Base-by-base conservation (phyloP, 805 yeast genomes). In the Wickerhamomyces chambardii region DNA sequence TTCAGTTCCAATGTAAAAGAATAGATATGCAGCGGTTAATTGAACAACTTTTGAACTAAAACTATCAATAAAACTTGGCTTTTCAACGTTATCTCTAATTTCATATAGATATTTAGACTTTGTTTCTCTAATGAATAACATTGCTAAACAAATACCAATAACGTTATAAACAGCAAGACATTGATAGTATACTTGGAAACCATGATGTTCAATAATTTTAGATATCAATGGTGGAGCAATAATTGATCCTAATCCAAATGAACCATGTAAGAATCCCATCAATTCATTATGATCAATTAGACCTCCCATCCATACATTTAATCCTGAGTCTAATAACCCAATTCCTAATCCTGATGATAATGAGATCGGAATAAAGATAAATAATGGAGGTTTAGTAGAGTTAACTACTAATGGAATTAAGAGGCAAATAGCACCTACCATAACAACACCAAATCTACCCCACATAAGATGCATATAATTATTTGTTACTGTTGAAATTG, bases 241-340 rank as follows among this genome's bases (percentile, higher is more conserved):
- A 31, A 84, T 75, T 1, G 87, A 84, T 3, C 89, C 87, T 3
- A 75, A 44, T 1, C 94, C 94, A 53, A 81, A 83, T 12, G 64
- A 50, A 1, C 84, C 89, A 57, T 83, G 92, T 38, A 72, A 60
- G 17, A 64, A 53, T 1, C 89, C 84, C 56, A 80, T 63, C 38
- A 72, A 62, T 35, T 68, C 71, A 32, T 81, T 75, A 33, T 74
- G 67, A 38, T 74, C 72, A 18, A 65, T 64, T 27, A 78, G 53
- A 34, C 66, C 50, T 7, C 58, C 51, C 29, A 55, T 42, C 67
- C 74, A 77, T 12, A 73, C 59, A 44, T 73, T 75, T 46, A 73
- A 54, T 8, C 70, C 56, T 26, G 80, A 72, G 48, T 78, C 85
- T 19, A 73, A 43, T 9, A 68, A 43, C 1, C 86, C 85, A 36